Evolutionary conservation across 257 asterid species (phyloP).

Genomic region (Lithospermum erythrorhizon): DNA sequence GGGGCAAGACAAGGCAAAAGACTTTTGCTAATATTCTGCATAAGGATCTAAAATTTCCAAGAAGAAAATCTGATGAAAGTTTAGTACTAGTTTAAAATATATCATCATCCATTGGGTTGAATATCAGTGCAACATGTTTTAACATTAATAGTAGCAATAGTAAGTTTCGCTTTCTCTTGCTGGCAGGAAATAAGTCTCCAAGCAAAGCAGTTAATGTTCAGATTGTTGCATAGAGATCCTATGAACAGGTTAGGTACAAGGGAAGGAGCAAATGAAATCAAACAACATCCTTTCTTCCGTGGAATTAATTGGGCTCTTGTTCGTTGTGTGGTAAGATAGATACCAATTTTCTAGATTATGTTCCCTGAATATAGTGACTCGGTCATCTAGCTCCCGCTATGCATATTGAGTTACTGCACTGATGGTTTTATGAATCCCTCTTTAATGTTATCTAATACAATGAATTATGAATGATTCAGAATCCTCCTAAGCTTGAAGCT

Average conservation of each 20-base stretch:
- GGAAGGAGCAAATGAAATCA: conserved; percentile 88
- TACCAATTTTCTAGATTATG: not conserved
- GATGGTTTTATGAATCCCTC: not conserved
- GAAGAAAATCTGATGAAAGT: conserved; percentile 55
- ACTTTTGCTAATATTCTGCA: conserved; percentile 81
- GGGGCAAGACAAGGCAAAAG: conserved; percentile 98
- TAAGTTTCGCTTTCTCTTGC: not conserved
- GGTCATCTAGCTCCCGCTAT: not conserved
- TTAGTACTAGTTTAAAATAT: conserved; percentile 5
- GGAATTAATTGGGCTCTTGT: conserved; percentile 92
- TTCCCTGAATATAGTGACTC: not conserved
- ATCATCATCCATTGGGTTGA: conserved; percentile 3
- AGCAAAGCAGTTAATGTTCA: conserved; percentile 75
- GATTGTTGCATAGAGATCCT: conserved; percentile 87
- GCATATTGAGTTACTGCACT: not conserved
- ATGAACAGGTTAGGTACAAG: conserved; percentile 82
- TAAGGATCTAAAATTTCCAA: conserved; percentile 81
- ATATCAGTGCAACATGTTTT: not conserved
- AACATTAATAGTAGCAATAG: not conserved
- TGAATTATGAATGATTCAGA: conserved; percentile 27
- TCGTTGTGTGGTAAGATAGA: conserved; percentile 67
- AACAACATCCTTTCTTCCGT: conserved; percentile 77
- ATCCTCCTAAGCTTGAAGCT: conserved; percentile 63
- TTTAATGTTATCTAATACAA: conserved; percentile 10
- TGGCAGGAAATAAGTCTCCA: conserved; percentile 68